Percentiles rank a stretch among this genome's conserved stretches.
phyloP scores from a whole-genome alignment of 2,329 filamentous ascomycete genomes.

The Paramyrothecium sp. region DNA sequence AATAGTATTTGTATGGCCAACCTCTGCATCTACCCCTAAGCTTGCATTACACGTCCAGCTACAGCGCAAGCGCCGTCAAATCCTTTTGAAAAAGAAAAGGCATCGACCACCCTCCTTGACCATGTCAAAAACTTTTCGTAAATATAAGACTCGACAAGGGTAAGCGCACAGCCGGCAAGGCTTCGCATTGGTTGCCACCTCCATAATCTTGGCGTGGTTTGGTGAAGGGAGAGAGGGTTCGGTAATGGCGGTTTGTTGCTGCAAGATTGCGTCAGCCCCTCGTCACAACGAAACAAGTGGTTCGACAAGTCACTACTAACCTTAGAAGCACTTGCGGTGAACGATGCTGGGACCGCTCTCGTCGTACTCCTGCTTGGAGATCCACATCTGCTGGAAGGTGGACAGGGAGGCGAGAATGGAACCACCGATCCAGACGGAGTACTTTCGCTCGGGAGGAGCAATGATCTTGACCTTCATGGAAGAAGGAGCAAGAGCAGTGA shows the following conservation, averaged over 20 bases:
- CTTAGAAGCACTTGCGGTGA: constrained; percentile 99
- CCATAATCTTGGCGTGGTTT: constrained; percentile 41
- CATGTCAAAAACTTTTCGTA: constrained; percentile 57
- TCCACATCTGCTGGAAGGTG: constrained; percentile 99
- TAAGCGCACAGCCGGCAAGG: constrained; percentile 44
- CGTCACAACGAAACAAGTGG: neutral
- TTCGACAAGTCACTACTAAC: constrained; percentile 36
- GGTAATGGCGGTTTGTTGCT: constrained; percentile 28
- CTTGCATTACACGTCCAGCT: constrained; percentile 47
- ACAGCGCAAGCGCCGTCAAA: constrained; percentile 48
- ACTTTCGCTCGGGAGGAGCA: constrained; percentile 99
- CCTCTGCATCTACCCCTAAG: constrained; percentile 52
- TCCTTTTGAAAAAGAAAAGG: constrained; percentile 45
- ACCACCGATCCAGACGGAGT: constrained; percentile 99
- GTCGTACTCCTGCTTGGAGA: constrained; percentile 99
- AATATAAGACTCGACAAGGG: constrained; percentile 53
- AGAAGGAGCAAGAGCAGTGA: constrained; percentile 96
- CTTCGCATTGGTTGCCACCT: constrained; percentile 42
- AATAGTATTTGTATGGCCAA: constrained; percentile 57
- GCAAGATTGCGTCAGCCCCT: constrained; percentile 18
- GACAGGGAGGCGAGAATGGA: constrained; percentile 99
- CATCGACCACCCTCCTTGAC: constrained; percentile 49
- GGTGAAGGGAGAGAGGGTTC: constrained; percentile 30
- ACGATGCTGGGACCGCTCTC: constrained; percentile 99
- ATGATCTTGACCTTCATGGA: constrained; percentile 99